Percentiles rank a stretch among this genome's conserved stretches.
Evolutionary conservation across 2,329 filamentous ascomycete species (phyloP).

Genomic region (Stenocarpella maydis): DNA sequence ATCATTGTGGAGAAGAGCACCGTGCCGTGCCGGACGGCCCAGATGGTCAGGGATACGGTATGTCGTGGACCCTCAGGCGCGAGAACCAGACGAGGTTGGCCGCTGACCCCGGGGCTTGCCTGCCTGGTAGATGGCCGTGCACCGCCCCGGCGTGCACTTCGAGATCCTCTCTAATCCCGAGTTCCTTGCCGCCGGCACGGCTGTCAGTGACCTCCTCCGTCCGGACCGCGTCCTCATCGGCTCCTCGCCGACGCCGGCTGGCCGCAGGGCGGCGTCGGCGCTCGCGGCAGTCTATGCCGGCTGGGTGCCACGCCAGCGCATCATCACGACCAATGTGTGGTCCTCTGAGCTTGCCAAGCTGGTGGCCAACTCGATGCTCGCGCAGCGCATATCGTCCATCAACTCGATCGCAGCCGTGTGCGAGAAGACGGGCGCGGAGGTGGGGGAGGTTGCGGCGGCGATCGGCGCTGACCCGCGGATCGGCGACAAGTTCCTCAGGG

Average conservation of each 20-base stretch:
- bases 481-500: constrained; percentile 76
- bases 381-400: constrained; percentile 82
- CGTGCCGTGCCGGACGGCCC: constrained; percentile 77
- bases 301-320: constrained; percentile 74
- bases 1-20: constrained; percentile 87
- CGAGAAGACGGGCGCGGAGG: constrained; percentile 77
- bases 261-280: constrained; percentile 67
- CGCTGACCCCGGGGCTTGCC: background rate
- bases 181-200: constrained; percentile 81
- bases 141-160: constrained; percentile 71
- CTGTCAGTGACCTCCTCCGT: constrained; percentile 73
- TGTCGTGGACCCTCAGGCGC: constrained; percentile 40
- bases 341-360: constrained; percentile 83
- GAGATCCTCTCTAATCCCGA: constrained; percentile 85
- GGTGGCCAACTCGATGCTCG: constrained; percentile 81
- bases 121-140: constrained; percentile 58
- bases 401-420: constrained; percentile 84
- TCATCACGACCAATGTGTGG: constrained; percentile 78
- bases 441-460: constrained; percentile 74
- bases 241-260: constrained; percentile 66
- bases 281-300: constrained; percentile 72
- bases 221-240: constrained; percentile 82
- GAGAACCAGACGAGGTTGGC: background rate
- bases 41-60: constrained; percentile 74
- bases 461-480: constrained; percentile 77